phyloP scores from a whole-genome alignment of 768 basidiomycete species.

The Mycena olivaceomarginata region DNA sequence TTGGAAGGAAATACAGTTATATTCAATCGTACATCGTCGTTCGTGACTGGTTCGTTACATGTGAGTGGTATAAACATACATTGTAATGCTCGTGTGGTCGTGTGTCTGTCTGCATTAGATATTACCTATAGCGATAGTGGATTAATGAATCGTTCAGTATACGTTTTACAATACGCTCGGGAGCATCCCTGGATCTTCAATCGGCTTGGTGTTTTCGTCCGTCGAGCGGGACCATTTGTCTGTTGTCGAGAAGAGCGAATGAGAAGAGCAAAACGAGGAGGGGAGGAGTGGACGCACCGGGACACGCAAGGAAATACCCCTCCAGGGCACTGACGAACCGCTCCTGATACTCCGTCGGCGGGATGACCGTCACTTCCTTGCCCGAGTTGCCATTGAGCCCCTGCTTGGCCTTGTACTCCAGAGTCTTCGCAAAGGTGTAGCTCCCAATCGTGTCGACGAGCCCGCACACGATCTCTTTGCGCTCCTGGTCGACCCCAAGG shows the following conservation, averaged over 20 bases:
- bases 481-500: conserved; percentile 81
- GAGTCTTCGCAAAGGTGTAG: conserved; percentile 90
- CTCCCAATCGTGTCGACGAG: conserved; percentile 92
- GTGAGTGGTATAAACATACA: not conserved
- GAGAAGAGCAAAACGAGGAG: not conserved
- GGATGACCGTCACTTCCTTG: conserved; percentile 88
- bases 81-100: not conserved
- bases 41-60: conserved; percentile 6
- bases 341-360: conserved; percentile 87
- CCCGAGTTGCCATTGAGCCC: conserved; percentile 68
- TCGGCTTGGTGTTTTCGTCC: conserved; percentile 59
- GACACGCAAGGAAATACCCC: conserved; percentile 86
- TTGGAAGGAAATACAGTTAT: not conserved
- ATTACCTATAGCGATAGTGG: conserved; percentile 24
- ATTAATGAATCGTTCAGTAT: not conserved
- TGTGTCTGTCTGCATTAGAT: conserved; percentile 27
- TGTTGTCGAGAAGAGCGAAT: not conserved
- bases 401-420: conserved; percentile 92
- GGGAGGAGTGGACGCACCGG: conserved; percentile 64
- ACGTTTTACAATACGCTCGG: conserved; percentile 64
- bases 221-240: conserved; percentile 67
- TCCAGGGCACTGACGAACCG: conserved; percentile 85
- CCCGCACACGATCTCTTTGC: conserved; percentile 83
- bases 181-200: conserved; percentile 61
- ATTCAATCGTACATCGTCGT: not conserved